Evolutionary conservation across 2,329 filamentous ascomycete species (phyloP).

Genomic region (Pestalotiopsis sp.): DNA sequence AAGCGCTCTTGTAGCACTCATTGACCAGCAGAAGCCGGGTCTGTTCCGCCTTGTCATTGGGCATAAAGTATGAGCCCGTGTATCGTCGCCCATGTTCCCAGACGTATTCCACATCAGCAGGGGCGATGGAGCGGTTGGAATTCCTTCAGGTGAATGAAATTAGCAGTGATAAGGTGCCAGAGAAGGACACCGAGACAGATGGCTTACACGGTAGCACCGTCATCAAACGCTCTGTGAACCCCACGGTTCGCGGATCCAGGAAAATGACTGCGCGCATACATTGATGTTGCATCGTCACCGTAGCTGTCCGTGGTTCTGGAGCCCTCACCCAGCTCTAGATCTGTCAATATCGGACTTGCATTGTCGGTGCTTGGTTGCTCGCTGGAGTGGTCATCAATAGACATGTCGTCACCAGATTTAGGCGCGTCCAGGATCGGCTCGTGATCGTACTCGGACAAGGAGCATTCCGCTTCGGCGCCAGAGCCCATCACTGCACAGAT

Average conservation of each 20-base stretch:
- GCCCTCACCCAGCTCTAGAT: conserved; percentile 20
- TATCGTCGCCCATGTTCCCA: conserved; percentile 66
- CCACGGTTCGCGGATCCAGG: conserved; percentile 38
- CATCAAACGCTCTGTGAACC: conserved; percentile 36
- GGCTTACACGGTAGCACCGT: conserved; percentile 43
- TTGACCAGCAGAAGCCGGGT: conserved; percentile 64
- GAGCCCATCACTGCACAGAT: neutral
- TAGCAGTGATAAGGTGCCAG: neutral
- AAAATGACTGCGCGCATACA: conserved; percentile 45
- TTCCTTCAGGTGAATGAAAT: conserved; percentile 19
- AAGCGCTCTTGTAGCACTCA: conserved; percentile 60
- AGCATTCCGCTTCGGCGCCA: neutral
- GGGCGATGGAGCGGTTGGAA: conserved; percentile 51
- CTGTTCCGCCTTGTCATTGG: conserved; percentile 68
- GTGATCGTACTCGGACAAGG: neutral
- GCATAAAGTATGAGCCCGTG: conserved; percentile 66
- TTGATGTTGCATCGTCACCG: conserved; percentile 41
- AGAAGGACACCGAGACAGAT: neutral
- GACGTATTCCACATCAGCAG: conserved; percentile 56
- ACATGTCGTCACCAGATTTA: conserved; percentile 30
- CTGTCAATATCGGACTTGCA: conserved; percentile 18
- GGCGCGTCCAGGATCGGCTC: conserved; percentile 19
- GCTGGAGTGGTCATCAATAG: conserved; percentile 26
- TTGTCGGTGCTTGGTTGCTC: conserved; percentile 26
- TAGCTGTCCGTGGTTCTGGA: conserved; percentile 20